These are phyloP conservation scores for Cladophialophora chaetospira DNA, from an alignment of 2,329 filamentous ascomycete species.

Conservation along the genomic window DNA sequence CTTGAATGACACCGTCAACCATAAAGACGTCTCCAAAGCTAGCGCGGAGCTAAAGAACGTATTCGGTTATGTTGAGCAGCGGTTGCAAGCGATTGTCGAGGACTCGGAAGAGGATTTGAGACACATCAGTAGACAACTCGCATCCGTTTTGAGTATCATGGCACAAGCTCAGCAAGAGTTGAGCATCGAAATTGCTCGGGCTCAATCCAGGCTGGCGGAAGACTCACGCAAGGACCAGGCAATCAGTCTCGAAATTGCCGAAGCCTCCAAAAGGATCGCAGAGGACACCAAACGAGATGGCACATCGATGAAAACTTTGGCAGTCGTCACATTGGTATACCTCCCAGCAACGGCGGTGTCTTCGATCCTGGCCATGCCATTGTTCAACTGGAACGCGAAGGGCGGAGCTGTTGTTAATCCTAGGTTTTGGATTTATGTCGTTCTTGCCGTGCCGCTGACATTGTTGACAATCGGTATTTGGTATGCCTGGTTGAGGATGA, in stretches of 20 bases:
- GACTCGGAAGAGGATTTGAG: neutral
- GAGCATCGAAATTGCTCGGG: slow-evolving; percentile 2
- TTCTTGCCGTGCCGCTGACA: neutral
- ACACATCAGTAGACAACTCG: neutral
- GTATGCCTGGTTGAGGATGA: neutral
- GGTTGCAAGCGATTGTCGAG: neutral
- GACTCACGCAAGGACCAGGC: slow-evolving; percentile 28
- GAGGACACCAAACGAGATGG: neutral
- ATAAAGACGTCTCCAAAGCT: neutral
- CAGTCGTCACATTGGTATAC: neutral
- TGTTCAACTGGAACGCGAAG: neutral
- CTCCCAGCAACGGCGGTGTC: neutral
- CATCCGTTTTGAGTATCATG: neutral
- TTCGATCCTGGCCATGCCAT: neutral
- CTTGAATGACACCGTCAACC: no score
- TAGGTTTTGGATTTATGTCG: neutral
- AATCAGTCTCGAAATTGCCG: neutral
- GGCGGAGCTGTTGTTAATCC: neutral
- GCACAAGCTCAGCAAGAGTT: slow-evolving; percentile 1
- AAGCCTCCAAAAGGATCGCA: neutral
- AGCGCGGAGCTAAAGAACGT: neutral
- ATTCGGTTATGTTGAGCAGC: neutral
- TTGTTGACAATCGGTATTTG: neutral
- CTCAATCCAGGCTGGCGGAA: neutral
- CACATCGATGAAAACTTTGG: neutral